Evolutionary conservation across 2,329 filamentous ascomycete genomes (phyloP), one percentile per base, ranked within the genome.

Genomic region (Neonectria coccinea): DNA sequence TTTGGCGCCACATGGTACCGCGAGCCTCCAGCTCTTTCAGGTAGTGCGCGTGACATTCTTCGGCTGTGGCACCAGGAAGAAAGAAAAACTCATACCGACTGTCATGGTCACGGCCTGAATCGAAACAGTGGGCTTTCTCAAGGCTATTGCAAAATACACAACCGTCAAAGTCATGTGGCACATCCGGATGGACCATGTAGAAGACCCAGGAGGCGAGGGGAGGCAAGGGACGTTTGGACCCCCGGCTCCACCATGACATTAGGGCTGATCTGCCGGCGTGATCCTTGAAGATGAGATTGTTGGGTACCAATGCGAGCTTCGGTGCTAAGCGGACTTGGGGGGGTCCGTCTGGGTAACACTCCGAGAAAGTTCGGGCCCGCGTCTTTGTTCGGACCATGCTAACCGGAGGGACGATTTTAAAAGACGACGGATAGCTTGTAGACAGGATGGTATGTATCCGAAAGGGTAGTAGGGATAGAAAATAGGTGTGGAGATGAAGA

Each of bases 1-100:
- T 55, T 14, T 59, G 47, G 27, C 55, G 58, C 65, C 58, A 66
- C 1, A 65, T 55, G 10, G 63, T 57, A 16, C 62, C 65, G 44
- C 42, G 52, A 55, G 63, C 41, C n/a, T 47, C 22, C 5, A 66
- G 29, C 12, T 66, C 63, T 14, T 11, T 11, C 54, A 22, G 47
- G 36, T 57, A 67, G 20, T 66, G 47, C 3, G 27, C 29, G 10
- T 52, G 10, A 14, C 47, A 67, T 27, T 66, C 55, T 27, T 63
- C 41, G 8, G 55, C 20, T 5, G 51, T 59, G 12, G 62, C 54
- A 3, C 39, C 39, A 14, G 56, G 52, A 1, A 64, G 25, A n/a
- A 59, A 64, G 41, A 59, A 64, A 14, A 54, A 59, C 31, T 66
- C 52, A 1, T 51, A 59, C 12, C 58, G 41, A 18, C 56, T 50